Percentiles rank a stretch among this genome's conserved stretches.
These are phyloP conservation scores for Raphanus sativus DNA, from an alignment of 345 rosid genomes.

Conservation along the genomic window DNA sequence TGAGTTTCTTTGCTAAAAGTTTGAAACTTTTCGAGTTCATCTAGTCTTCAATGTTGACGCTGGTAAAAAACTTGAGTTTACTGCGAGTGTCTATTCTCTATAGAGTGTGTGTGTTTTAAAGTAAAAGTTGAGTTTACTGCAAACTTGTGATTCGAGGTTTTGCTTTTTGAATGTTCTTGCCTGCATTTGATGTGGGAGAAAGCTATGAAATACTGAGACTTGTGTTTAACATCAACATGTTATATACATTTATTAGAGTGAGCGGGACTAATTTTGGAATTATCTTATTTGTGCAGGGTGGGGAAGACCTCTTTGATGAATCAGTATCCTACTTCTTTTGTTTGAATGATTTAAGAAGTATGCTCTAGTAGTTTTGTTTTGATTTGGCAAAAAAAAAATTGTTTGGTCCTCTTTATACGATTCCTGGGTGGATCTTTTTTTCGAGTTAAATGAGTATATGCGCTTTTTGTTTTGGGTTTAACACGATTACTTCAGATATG, in stretches of 20 bases:
- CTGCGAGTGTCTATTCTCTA: too few species aligned
- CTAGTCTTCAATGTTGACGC: too few species aligned
- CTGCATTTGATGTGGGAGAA: background rate
- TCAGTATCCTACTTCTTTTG: constrained; percentile 65
- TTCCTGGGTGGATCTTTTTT: background rate
- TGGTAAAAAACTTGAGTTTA: too few species aligned
- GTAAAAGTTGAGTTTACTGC: too few species aligned
- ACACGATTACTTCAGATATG: constrained; percentile 59
- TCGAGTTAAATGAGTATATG: background rate
- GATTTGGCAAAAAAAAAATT: background rate
- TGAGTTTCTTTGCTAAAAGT: background rate
- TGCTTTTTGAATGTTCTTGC: too few species aligned
- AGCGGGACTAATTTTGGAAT: constrained; percentile 5
- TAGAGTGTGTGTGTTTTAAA: too few species aligned
- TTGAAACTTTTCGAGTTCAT: background rate
- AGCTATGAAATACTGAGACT: background rate
- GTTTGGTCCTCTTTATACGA: background rate
- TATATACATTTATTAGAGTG: too few species aligned
- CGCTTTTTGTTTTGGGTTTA: constrained; percentile 29
- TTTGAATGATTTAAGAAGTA: background rate
- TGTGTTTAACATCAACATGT: too few species aligned
- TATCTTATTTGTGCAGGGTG: constrained; percentile 55
- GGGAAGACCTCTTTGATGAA: constrained; percentile 98
- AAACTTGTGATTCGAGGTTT: too few species aligned
- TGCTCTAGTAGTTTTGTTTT: background rate